These are phyloP conservation scores for Colletotrichum cereale DNA, from an alignment of 2,329 filamentous ascomycete species.

Conservation along the genomic window DNA sequence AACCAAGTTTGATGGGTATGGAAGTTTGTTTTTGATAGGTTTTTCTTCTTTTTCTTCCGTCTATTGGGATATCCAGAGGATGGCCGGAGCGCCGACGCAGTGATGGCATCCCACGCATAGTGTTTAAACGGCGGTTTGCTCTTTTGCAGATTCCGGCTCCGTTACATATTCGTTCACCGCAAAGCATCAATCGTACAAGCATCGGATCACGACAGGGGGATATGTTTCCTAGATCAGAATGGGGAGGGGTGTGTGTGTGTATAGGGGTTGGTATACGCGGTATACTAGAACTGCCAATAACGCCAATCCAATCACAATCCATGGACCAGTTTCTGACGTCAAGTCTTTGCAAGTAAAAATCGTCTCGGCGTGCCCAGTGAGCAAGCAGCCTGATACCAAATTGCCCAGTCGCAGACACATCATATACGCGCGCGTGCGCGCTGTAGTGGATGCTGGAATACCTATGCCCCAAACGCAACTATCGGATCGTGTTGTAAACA, in stretches of 20 bases:
- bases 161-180: constrained; percentile 14
- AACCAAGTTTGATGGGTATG: constrained; percentile 11
- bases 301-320: not conserved
- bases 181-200: constrained; percentile 10
- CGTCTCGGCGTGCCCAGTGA: not conserved
- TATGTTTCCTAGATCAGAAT: constrained; percentile 2
- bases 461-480: not conserved
- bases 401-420: no score
- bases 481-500: not conserved
- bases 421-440: no score
- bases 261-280: constrained; percentile 24
- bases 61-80: constrained; percentile 40
- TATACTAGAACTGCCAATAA: constrained; percentile 33
- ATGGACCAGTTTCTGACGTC: not conserved
- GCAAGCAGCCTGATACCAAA: not conserved
- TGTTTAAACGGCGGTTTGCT: constrained; percentile 26
- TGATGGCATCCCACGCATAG: constrained; percentile 37
- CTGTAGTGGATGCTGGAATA: not conserved
- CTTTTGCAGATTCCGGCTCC: constrained; percentile 10
- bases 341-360: not conserved
- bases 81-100: constrained; percentile 28
- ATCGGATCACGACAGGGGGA: not conserved
- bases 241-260: constrained; percentile 1
- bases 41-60: constrained; percentile 4
- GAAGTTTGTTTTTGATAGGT: not conserved